Base-by-base conservation (phyloP, 768 basidiomycete genomes). In the Lactifluus piperatus region DNA sequence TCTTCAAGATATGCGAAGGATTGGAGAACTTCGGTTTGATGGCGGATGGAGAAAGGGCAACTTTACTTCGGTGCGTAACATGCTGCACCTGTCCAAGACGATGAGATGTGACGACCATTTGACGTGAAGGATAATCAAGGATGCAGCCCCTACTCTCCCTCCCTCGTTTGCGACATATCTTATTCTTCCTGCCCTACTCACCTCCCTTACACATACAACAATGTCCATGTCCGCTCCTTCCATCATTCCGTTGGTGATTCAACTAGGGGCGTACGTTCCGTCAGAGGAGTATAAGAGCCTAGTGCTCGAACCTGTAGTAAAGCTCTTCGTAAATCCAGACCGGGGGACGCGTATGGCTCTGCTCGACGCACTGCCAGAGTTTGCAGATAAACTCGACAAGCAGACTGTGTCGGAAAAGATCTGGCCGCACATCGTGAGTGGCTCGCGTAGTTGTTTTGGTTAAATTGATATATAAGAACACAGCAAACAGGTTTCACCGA, bases 401-500 rank as follows among this genome's bases (percentile, higher is more conserved):
- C 88, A 85, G 71, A 81, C 77, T 0, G 91, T 97, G 0, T 81
- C 80, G 51, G 91, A 95, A 44, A 91, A 90, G 66, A 80, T 99
- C 18, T 99, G 94, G 81, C 94, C 97, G 1, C 82, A 94, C 74
- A 74, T 99, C 43, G 93, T 97, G 66, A 64, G 86, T 39, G 22
- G 22, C 14, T 13, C 20, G 13, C 56, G 5, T 3, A 13, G 0
- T 44, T 2, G 11, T 5, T 7, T 14, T 5, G 47, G 3, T 20
- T 26, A 29, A 46, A 11, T 54, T 36, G 26, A 51, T n/a, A 30
- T 39, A 51, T 16, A 51, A 30, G n/a, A 24, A 27, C 27, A 29
- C 46, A 95, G 94, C 91, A 95, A 84, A 91, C 91, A 3, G 97
- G 97, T 0, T 98, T 98, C 68, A 80, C 87, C 3, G 97, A 99